Conservation (phyloP, 305 asterid genomes). For the Stenogyne calaminthoides region DNA sequence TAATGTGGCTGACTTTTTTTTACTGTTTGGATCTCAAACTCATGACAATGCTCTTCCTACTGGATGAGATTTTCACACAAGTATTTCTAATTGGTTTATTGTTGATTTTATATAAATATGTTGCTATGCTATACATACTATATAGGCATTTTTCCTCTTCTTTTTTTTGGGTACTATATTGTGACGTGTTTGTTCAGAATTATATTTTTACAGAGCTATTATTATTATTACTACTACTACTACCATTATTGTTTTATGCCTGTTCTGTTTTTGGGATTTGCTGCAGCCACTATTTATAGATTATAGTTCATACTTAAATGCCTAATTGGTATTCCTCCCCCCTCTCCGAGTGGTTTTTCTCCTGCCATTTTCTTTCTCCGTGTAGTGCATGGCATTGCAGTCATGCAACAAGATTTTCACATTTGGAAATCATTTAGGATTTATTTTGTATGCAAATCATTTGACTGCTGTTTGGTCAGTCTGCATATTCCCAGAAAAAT, state of each 20-base stretch:
- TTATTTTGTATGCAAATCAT: constrained; percentile 14
- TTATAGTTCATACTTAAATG: background rate
- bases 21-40: constrained; percentile 44
- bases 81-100: constrained; percentile 8
- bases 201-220: no score
- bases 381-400: background rate
- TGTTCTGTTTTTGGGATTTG: constrained; percentile 25
- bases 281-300: constrained; percentile 11
- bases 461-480: constrained; percentile 6
- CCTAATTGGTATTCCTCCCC: background rate
- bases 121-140: background rate
- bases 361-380: background rate
- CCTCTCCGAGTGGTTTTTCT: background rate
- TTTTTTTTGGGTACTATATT: no score
- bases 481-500: background rate
- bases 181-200: no score
- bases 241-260: background rate
- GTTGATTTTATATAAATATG: background rate
- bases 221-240: background rate
- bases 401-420: background rate
- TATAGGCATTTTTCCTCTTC: background rate
- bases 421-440: background rate
- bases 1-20: constrained; percentile 22
- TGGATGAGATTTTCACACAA: constrained; percentile 21
- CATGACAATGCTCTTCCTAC: constrained; percentile 26